Evolutionary conservation across 2,329 filamentous ascomycete species (phyloP).

Genomic region (Exutisphaerella laricina): DNA sequence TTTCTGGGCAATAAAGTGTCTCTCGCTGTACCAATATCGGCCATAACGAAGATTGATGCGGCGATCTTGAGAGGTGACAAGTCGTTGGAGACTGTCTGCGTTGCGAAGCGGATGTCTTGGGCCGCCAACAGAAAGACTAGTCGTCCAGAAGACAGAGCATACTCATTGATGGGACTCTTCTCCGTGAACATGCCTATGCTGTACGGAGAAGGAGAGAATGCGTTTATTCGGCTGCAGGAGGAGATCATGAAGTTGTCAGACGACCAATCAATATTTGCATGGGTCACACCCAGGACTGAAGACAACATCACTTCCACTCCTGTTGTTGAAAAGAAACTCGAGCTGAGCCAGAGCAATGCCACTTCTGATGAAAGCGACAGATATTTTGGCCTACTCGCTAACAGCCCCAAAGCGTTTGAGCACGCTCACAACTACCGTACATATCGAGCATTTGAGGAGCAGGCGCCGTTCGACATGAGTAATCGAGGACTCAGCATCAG

Average conservation of each 20-base stretch:
- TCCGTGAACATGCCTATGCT: slow-evolving; percentile 11
- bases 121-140: slow-evolving; percentile 9
- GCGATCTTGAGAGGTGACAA: slow-evolving; percentile 2
- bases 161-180: slow-evolving; percentile 14
- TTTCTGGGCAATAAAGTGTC: slow-evolving; percentile 8
- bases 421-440: background rate
- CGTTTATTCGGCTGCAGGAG: slow-evolving; percentile 18
- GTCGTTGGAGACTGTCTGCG: background rate
- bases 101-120: slow-evolving; percentile 11
- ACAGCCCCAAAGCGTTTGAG: background rate
- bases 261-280: slow-evolving; percentile 4
- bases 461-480: background rate
- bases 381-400: slow-evolving; percentile 1
- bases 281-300: background rate
- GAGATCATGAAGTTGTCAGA: slow-evolving; percentile 18
- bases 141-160: slow-evolving; percentile 10
- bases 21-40: slow-evolving; percentile 14
- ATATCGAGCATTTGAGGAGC: slow-evolving; percentile 3
- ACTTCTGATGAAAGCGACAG: background rate
- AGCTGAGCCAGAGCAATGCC: background rate
- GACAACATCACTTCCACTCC: background rate
- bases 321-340: background rate
- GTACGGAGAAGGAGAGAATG: slow-evolving; percentile 14
- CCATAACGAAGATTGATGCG: slow-evolving; percentile 27
- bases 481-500: slow-evolving; percentile 1